phyloP scores from a whole-genome alignment of 106 monocot species.

The Ottelia alismoides region DNA sequence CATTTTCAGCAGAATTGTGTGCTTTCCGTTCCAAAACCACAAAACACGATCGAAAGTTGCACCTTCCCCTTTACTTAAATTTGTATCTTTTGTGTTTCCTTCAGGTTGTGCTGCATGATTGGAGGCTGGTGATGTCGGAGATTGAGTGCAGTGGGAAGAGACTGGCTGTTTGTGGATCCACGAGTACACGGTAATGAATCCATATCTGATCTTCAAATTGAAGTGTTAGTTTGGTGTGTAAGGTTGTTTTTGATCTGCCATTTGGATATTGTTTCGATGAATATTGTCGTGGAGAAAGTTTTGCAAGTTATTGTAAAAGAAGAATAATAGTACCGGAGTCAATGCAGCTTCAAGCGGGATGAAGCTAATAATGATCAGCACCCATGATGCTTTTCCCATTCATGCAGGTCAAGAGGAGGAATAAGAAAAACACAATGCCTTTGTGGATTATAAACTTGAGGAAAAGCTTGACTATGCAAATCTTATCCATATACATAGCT shows the following conservation, averaged over 20 bases:
- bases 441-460: too few species aligned
- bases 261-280: background rate
- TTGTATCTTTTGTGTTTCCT: background rate
- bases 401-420: too few species aligned
- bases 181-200: slow-evolving; percentile 2
- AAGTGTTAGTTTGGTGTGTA: background rate
- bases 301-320: background rate
- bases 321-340: background rate
- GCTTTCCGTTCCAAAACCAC: too few species aligned
- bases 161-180: slow-evolving; percentile 7
- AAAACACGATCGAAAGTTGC: too few species aligned
- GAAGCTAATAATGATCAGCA: background rate
- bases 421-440: too few species aligned
- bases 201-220: background rate
- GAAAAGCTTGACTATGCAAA: too few species aligned
- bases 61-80: background rate
- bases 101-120: slow-evolving; percentile 19
- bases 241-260: background rate
- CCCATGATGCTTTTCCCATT: too few species aligned
- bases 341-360: background rate
- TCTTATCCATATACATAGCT: too few species aligned
- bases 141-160: background rate
- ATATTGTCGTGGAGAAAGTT: background rate
- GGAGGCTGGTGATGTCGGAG: slow-evolving; percentile 15
- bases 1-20: background rate